Conservation (phyloP, 1,284 basidiomycete species). For the Trametes hirsuta region DNA sequence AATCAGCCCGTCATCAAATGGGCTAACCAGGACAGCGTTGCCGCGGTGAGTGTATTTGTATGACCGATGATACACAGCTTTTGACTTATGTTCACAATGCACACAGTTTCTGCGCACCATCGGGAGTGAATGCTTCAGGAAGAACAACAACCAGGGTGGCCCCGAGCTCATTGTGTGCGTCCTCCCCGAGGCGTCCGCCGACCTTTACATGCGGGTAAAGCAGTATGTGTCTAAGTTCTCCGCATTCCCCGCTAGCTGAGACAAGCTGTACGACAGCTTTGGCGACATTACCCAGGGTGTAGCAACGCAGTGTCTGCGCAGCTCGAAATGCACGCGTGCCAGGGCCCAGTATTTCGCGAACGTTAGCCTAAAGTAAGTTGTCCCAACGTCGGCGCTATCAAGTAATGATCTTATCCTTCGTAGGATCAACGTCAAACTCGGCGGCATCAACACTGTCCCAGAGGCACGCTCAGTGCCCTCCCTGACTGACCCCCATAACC, state of each 20-base stretch:
- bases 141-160: conserved; percentile 33
- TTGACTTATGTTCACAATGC: neutral
- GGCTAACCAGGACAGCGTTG: conserved; percentile 52
- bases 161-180: conserved; percentile 68
- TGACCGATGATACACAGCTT: neutral
- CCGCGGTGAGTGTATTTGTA: conserved; percentile 39
- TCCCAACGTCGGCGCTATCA: neutral
- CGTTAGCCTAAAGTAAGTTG: conserved; percentile 70
- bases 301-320: conserved; percentile 75
- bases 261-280: conserved; percentile 8
- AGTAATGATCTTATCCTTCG: conserved; percentile 6
- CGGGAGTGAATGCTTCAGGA: conserved; percentile 47
- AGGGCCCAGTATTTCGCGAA: conserved; percentile 79
- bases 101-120: conserved; percentile 50
- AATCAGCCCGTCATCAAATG: conserved; percentile 48
- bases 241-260: conserved; percentile 2
- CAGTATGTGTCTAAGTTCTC: conserved; percentile 51
- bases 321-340: conserved; percentile 60
- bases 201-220: conserved; percentile 76
- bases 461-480: conserved; percentile 61
- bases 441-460: conserved; percentile 79
- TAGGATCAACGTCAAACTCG: conserved; percentile 82
- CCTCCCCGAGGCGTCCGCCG: conserved; percentile 73
- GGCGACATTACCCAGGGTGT: conserved; percentile 48
- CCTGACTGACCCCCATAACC: conserved; percentile 67